Percentiles rank a stretch among this genome's conserved stretches.
Conservation (phyloP, 768 basidiomycete genomes). For the Boletus sp. region DNA sequence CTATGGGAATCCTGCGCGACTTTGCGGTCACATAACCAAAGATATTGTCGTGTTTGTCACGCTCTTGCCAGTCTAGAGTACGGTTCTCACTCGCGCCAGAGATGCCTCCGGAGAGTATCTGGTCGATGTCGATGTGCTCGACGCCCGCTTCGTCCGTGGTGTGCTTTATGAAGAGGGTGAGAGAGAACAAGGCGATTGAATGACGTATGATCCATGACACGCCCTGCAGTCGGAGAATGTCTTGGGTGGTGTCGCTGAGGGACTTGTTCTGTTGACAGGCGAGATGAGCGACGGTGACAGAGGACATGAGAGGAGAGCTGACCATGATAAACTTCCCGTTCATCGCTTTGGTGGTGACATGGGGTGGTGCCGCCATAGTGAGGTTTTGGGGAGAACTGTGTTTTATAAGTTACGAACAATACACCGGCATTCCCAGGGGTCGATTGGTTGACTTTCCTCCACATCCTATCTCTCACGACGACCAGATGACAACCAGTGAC, state of each 20-base stretch:
- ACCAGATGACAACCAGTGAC: too few relatives aligned
- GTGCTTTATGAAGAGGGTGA: constrained; percentile 65
- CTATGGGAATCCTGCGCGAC: constrained; percentile 48
- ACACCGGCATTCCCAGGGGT: background rate
- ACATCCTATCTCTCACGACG: too few relatives aligned
- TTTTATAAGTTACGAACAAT: background rate
- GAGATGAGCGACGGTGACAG: constrained; percentile 1
- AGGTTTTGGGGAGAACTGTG: background rate
- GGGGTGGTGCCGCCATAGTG: constrained; percentile 64
- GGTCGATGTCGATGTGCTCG: constrained; percentile 68
- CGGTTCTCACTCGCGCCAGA: constrained; percentile 56
- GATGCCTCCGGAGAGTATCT: constrained; percentile 62
- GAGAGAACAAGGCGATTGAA: constrained; percentile 52
- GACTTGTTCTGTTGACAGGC: constrained; percentile 51
- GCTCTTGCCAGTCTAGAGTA: constrained; percentile 54
- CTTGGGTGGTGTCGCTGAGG: constrained; percentile 60
- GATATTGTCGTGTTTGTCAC: constrained; percentile 52
- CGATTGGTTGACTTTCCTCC: too few relatives aligned
- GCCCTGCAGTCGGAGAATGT: constrained; percentile 68
- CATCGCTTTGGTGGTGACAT: constrained; percentile 58
- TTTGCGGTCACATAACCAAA: constrained; percentile 61
- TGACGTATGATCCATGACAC: constrained; percentile 70
- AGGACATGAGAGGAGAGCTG: constrained; percentile 4
- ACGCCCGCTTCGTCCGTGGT: constrained; percentile 55
- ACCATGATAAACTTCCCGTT: constrained; percentile 66